A percentile compares a stretch with the other conserved stretches of the same genome.
Conservation (phyloP, 2,329 filamentous ascomycete genomes). For the Pseudohalonectria lignicola region DNA sequence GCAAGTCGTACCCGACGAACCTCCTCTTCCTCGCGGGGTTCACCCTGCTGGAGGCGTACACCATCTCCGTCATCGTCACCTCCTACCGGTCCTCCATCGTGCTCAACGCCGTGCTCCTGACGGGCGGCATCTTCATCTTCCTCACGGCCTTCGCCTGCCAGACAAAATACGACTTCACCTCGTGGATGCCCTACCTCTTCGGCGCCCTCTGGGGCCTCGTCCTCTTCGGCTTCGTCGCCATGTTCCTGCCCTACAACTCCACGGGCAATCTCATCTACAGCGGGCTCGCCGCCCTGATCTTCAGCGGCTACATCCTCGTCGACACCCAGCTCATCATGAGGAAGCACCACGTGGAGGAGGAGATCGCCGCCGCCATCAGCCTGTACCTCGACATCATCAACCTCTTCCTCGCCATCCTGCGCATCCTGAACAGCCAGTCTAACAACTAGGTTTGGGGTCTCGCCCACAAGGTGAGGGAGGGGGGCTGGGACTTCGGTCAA, state of each 20-base stretch:
- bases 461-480: background rate
- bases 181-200: slow-evolving; percentile 92
- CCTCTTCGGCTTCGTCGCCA: slow-evolving; percentile 84
- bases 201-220: slow-evolving; percentile 82
- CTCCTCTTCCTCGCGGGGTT: slow-evolving; percentile 85
- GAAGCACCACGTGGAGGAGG: slow-evolving; percentile 95
- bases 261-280: slow-evolving; percentile 81
- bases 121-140: slow-evolving; percentile 70
- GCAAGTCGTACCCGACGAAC: slow-evolving; percentile 90
- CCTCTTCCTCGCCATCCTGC: slow-evolving; percentile 87
- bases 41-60: slow-evolving; percentile 87
- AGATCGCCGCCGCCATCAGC: slow-evolving; percentile 90
- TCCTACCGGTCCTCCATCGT: slow-evolving; percentile 81
- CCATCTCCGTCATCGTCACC: slow-evolving; percentile 82
- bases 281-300: slow-evolving; percentile 71
- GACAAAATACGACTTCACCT: slow-evolving; percentile 95
- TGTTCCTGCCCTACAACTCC: slow-evolving; percentile 77
- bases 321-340: slow-evolving; percentile 94
- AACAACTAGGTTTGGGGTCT: slow-evolving; percentile 58
- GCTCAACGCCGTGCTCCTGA: slow-evolving; percentile 81
- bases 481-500: too few species aligned
- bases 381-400: slow-evolving; percentile 96
- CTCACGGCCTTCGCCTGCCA: slow-evolving; percentile 88
- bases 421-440: slow-evolving; percentile 88
- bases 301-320: slow-evolving; percentile 89